Conservation (phyloP, 1,284 basidiomycete species). For the Omphalotus olearius region DNA sequence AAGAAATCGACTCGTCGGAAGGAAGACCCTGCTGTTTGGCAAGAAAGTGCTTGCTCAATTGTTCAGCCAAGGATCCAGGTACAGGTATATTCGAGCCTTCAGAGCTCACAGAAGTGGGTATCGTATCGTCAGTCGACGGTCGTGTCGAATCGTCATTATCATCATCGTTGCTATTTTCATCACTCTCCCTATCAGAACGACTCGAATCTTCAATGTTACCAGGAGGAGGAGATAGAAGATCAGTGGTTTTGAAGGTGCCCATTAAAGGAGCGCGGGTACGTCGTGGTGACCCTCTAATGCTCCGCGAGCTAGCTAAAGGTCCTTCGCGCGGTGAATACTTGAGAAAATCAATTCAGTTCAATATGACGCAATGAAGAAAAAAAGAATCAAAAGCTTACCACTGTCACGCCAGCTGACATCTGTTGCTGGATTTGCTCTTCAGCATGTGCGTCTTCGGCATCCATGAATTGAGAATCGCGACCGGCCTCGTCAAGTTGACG, state of each 20-base stretch:
- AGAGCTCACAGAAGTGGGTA: constrained; percentile 54
- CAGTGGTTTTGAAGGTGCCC: constrained; percentile 32
- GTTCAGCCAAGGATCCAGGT: constrained; percentile 52
- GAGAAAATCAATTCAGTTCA: not conserved
- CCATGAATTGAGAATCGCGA: constrained; percentile 82
- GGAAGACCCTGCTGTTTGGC: constrained; percentile 35
- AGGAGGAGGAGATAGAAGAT: constrained; percentile 38
- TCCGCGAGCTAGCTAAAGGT: constrained; percentile 58
- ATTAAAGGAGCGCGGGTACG: constrained; percentile 30
- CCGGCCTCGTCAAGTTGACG: constrained; percentile 46
- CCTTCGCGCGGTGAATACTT: constrained; percentile 56
- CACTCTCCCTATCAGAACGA: not conserved
- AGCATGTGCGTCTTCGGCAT: constrained; percentile 85
- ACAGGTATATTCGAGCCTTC: constrained; percentile 31
- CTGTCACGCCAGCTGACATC: constrained; percentile 68
- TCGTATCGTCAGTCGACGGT: constrained; percentile 48
- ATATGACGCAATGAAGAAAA: not conserved
- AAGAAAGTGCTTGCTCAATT: constrained; percentile 52
- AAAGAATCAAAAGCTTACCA: constrained; percentile 41
- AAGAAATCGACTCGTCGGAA: constrained; percentile 28
- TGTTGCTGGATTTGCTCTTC: constrained; percentile 83
- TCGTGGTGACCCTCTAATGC: constrained; percentile 61
- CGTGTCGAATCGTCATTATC: constrained; percentile 51
- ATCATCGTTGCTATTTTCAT: constrained; percentile 18
- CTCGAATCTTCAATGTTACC: constrained; percentile 21